These are phyloP conservation scores for Leptomonas pyrrhocoris DNA, from an alignment of 208 protist species.

Conservation along the genomic window DNA sequence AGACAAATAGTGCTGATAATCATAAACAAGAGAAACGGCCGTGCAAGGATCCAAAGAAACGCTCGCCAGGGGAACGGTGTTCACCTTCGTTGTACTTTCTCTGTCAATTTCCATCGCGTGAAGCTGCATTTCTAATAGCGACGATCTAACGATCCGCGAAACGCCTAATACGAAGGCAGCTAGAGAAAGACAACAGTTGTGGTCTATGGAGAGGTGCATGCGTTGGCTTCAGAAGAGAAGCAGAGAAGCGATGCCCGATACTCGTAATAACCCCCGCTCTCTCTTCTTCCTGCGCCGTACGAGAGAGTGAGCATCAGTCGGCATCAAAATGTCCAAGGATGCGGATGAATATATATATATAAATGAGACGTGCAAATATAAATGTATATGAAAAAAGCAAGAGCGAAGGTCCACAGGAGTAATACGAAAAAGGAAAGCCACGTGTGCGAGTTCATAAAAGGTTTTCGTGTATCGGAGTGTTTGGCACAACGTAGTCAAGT, in stretches of 20 bases:
- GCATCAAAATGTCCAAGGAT: neutral
- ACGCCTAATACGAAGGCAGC: neutral
- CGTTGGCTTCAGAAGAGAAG: neutral
- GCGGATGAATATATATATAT: neutral
- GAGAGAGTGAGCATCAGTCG: neutral
- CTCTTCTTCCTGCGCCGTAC: neutral
- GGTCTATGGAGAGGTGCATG: neutral
- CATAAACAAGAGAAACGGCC: too few relatives aligned
- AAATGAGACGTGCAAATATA: neutral
- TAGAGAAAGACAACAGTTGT: neutral
- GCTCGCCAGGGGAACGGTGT: too few relatives aligned
- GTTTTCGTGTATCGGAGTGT: too few relatives aligned
- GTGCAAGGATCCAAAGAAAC: too few relatives aligned
- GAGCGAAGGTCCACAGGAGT: neutral
- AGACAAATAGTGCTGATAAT: too few relatives aligned
- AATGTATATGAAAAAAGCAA: conserved; percentile 12
- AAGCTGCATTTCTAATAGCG: too few relatives aligned
- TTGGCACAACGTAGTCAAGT: too few relatives aligned
- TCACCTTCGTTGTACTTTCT: too few relatives aligned
- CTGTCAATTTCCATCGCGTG: too few relatives aligned
- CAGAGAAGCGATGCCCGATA: neutral
- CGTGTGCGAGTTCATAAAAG: too few relatives aligned
- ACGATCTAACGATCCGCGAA: too few relatives aligned
- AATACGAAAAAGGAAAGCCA: too few relatives aligned
- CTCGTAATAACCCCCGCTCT: neutral